phyloP scores from a whole-genome alignment of 108 stramenopile species.

The Cyclotella baltica region DNA sequence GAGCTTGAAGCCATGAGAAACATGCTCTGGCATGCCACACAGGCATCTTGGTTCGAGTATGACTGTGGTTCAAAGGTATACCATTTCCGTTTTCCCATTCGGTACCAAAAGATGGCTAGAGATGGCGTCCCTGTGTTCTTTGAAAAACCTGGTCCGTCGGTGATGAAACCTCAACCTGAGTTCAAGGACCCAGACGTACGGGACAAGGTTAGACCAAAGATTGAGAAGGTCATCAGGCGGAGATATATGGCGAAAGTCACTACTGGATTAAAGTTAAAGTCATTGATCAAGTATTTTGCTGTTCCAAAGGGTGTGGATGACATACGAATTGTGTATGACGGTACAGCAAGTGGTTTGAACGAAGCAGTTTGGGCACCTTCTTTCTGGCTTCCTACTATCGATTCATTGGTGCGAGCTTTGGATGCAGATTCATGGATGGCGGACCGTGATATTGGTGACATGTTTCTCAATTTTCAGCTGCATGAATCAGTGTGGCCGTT shows the following conservation, averaged over 20 bases:
- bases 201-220: not conserved
- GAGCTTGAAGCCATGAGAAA: not conserved
- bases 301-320: slow-evolving; percentile 38
- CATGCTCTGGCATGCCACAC: slow-evolving; percentile 13
- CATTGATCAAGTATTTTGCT: slow-evolving; percentile 25
- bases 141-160: slow-evolving; percentile 11
- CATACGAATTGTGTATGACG: slow-evolving; percentile 48
- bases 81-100: slow-evolving; percentile 21
- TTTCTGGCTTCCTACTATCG: slow-evolving; percentile 43
- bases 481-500: slow-evolving; percentile 1
- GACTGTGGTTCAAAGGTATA: not conserved
- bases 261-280: not conserved
- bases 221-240: slow-evolving; percentile 2
- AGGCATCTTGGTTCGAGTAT: slow-evolving; percentile 16
- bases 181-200: not conserved
- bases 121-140: slow-evolving; percentile 15
- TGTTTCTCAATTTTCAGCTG: slow-evolving; percentile 47
- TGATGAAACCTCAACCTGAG: slow-evolving; percentile 4
- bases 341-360: slow-evolving; percentile 36
- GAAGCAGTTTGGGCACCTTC: slow-evolving; percentile 46
- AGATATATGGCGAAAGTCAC: not conserved
- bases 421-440: slow-evolving; percentile 11
- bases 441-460: slow-evolving; percentile 46
- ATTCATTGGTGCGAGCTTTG: slow-evolving; percentile 20
- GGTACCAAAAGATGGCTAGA: not conserved